A percentile compares a stretch with the other conserved stretches of the same genome.
Evolutionary conservation across 2,329 filamentous ascomycete genomes (phyloP).

Genomic region (Pseudocercospora macadamiae): DNA sequence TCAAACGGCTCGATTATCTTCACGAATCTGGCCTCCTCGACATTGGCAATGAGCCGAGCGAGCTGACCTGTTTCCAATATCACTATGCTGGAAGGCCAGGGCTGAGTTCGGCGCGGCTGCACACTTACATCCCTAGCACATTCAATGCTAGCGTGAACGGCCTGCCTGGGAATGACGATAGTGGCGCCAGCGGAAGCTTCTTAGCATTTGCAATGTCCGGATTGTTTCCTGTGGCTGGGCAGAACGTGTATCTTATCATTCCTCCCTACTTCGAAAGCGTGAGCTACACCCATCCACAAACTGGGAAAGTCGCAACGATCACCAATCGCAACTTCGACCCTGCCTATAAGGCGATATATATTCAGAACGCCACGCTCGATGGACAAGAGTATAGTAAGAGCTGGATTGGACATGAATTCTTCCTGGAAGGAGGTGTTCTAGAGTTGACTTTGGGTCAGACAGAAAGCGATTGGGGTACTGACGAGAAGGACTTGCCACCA

Average conservation of each 20-base stretch:
- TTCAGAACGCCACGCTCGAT: constrained; percentile 29
- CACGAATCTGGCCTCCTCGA: constrained; percentile 46
- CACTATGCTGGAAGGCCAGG: constrained; percentile 48
- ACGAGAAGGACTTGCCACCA: constrained; percentile 37
- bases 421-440: constrained; percentile 25
- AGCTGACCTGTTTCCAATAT: constrained; percentile 48
- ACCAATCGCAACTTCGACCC: constrained; percentile 39
- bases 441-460: constrained; percentile 25
- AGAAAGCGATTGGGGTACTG: constrained; percentile 29
- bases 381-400: constrained; percentile 26
- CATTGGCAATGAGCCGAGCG: constrained; percentile 50
- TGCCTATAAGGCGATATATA: constrained; percentile 34
- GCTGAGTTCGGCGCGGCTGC: constrained; percentile 23
- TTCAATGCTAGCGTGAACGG: constrained; percentile 27
- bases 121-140: constrained; percentile 26
- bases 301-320: constrained; percentile 27
- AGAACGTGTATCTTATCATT: constrained; percentile 29
- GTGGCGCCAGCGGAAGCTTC: constrained; percentile 28
- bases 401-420: constrained; percentile 33
- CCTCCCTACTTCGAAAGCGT: constrained; percentile 30
- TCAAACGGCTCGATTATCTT: constrained; percentile 45
- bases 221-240: constrained; percentile 28
- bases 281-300: constrained; percentile 29
- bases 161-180: constrained; percentile 29
- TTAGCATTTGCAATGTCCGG: constrained; percentile 30